These are phyloP conservation scores for Moelleriella libera DNA, from an alignment of 2,329 filamentous ascomycete species.

Conservation along the genomic window DNA sequence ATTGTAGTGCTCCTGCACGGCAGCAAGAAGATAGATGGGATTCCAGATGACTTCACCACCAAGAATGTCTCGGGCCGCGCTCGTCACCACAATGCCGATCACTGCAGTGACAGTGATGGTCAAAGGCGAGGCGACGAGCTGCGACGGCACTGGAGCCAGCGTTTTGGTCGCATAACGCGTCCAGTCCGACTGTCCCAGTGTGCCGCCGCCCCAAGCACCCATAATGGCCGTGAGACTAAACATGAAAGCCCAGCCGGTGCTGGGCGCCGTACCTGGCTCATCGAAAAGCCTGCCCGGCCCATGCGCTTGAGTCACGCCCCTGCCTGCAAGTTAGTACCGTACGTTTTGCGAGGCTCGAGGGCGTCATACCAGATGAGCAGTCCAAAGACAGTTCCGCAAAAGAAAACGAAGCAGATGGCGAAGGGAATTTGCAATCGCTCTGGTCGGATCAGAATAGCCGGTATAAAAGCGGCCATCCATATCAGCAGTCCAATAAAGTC, in stretches of 20 bases:
- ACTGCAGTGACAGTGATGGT: conserved; percentile 14
- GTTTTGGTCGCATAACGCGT: conserved; percentile 11
- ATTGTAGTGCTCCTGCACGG: conserved; percentile 12
- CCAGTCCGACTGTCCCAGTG: conserved; percentile 14
- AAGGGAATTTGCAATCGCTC: conserved; percentile 13
- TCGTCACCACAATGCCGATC: conserved; percentile 12
- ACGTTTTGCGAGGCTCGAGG: no score
- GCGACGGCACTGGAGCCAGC: conserved; percentile 8
- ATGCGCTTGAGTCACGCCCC: conserved; percentile 9
- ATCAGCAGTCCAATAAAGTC: conserved; percentile 13
- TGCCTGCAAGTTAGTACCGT: not conserved
- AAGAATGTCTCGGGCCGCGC: conserved; percentile 9
- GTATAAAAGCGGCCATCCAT: conserved; percentile 11
- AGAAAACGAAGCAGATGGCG: conserved; percentile 11
- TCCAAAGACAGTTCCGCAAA: conserved; percentile 9
- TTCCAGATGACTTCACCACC: conserved; percentile 12
- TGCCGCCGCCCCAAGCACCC: conserved; percentile 12
- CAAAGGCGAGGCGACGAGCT: conserved; percentile 10
- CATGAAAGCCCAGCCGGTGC: conserved; percentile 15
- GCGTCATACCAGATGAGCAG: conserved; percentile 7
- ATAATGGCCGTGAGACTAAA: conserved; percentile 16
- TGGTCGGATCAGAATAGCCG: conserved; percentile 9
- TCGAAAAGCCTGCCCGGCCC: conserved; percentile 11
- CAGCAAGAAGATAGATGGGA: conserved; percentile 10
- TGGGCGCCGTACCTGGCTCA: conserved; percentile 7